Percentiles rank a stretch among this genome's conserved stretches.
phyloP scores from a whole-genome alignment of 2,329 filamentous ascomycete species.

The Clonostachys rosea region DNA sequence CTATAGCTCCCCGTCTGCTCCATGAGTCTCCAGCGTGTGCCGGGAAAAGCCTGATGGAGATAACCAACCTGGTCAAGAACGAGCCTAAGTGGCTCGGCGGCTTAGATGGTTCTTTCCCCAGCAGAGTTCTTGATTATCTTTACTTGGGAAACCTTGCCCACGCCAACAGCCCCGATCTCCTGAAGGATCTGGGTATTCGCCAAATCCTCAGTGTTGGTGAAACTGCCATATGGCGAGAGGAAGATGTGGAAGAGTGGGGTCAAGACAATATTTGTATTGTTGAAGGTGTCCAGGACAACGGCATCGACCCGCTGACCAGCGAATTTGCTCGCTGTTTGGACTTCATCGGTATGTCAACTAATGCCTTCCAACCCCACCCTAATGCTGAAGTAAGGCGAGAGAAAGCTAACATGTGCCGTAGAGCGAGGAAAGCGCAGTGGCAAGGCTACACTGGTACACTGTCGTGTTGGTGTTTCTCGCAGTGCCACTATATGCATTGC shows the following conservation, averaged over 20 bases:
- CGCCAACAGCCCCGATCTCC: constrained; percentile 85
- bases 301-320: constrained; percentile 83
- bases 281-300: constrained; percentile 90
- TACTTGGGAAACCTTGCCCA: constrained; percentile 92
- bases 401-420: constrained; percentile 24
- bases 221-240: constrained; percentile 73
- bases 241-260: constrained; percentile 69
- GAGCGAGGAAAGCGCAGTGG: constrained; percentile 73
- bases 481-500: constrained; percentile 98
- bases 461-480: constrained; percentile 89
- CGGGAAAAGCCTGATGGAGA: constrained; percentile 45
- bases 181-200: constrained; percentile 75
- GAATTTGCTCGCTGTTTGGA: constrained; percentile 83
- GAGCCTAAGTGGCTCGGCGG: constrained; percentile 77
- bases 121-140: constrained; percentile 86
- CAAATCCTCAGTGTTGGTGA: constrained; percentile 93
- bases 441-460: constrained; percentile 89
- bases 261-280: constrained; percentile 74
- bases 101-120: constrained; percentile 88
- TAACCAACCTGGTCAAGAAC: constrained; percentile 44
- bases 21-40: constrained; percentile 57
- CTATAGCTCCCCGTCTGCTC: constrained; percentile 72
- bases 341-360: constrained; percentile 73
- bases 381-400: background rate
- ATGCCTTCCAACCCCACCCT: background rate